A percentile compares a stretch with the other conserved stretches of the same genome.
phyloP scores from a whole-genome alignment of 495 filamentous ascomycete genomes.

The Neurospora sp. region DNA sequence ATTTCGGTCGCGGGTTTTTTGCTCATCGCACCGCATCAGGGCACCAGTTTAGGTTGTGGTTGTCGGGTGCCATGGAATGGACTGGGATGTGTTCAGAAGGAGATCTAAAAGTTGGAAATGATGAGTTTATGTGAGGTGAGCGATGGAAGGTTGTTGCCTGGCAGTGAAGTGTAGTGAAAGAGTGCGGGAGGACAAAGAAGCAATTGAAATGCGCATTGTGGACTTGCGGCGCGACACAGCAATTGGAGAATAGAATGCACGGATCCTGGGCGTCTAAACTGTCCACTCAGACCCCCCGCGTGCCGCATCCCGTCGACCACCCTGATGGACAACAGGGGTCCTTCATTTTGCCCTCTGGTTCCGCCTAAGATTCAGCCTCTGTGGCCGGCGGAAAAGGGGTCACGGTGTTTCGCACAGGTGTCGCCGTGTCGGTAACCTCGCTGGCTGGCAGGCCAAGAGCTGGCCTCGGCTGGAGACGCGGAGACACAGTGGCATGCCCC shows the following conservation, averaged over 20 bases:
- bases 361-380: neutral
- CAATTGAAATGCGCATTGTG: neutral
- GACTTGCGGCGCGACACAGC: neutral
- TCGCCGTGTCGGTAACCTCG: neutral
- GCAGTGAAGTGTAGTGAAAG: neutral
- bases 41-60: neutral
- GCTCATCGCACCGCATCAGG: conserved; percentile 5
- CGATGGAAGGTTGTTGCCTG: neutral
- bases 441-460: neutral
- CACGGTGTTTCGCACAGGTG: neutral
- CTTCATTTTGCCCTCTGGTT: neutral
- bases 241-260: neutral
- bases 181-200: neutral
- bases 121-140: neutral
- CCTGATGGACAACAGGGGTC: neutral
- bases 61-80: neutral
- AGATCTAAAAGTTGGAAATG: neutral
- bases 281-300: neutral
- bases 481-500: neutral
- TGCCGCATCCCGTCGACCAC: neutral
- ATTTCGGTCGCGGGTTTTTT: conserved; percentile 41
- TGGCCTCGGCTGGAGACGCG: neutral
- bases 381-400: neutral
- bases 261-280: neutral
- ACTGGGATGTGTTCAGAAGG: neutral